Evolutionary conservation across 331 rosid genomes (phyloP), one percentile per base, ranked within the genome.

Genomic region (Quercus tomentella): DNA sequence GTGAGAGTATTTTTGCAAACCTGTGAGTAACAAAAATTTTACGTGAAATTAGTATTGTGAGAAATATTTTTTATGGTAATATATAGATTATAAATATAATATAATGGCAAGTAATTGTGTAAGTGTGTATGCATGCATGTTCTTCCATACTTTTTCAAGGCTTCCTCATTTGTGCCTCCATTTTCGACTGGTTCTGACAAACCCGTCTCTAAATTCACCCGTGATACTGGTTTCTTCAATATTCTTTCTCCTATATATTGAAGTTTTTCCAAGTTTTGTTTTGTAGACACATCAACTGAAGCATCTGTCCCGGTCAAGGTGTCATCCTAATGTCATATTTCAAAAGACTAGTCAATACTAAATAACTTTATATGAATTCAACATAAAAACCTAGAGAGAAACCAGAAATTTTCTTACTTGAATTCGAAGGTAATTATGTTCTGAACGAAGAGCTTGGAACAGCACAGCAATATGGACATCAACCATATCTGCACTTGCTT

Each of bases 401-500:
- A 60, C 12, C 6, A 23, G 12, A 23, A 15, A 22, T 7, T 18
- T 22, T 28, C 58, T 18, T 73, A 81, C 88, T 77, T 85, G 87
- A 65, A 87, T 87, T 8, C 91, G 82, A 6, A 87, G 87, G 54
- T 87, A 87, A 16, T 62, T 74, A 7, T 80, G 12, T 76, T 84
- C 76, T 1, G 73, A 10, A 0, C 78, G 58, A 7, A 87, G 78
- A 25, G 83, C 82, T 80, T 85, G 83, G 56, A 84, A 79, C 6
- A 84, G 41, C 1, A 73, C 83, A n/a, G 87, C 82, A 3, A 87
- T 56, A 18, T 87, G 85, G 5, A 58, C 37, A 41, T 87, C 88
- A 23, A 82, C 88, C 78, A 82, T 65, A 71, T 87, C 87, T 0
- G 73, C 77, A 18, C 87, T 82, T 7, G 91, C 88, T 21, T 87